Conservation (phyloP, 2,329 filamentous ascomycete genomes). For the Aspergillus sp. region DNA sequence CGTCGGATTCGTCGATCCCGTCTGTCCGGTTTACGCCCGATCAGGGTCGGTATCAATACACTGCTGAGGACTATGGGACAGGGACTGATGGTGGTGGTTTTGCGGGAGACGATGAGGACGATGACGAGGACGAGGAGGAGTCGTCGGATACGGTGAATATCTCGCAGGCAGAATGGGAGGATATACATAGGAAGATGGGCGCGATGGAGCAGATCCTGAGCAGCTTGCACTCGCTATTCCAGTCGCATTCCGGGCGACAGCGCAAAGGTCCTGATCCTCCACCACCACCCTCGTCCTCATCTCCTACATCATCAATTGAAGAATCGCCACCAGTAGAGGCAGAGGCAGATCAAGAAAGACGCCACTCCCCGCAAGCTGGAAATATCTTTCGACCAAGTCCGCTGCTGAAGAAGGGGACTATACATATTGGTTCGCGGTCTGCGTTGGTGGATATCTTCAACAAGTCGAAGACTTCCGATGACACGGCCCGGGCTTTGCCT, state of each 20-base stretch:
- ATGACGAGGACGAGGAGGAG: constrained; percentile 10
- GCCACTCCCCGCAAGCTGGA: constrained; percentile 14
- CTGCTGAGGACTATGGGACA: neutral
- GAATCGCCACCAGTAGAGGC: neutral
- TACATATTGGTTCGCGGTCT: constrained; percentile 53
- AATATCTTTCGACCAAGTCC: constrained; percentile 24
- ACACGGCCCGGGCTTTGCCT: constrained; percentile 44
- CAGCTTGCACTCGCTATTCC: constrained; percentile 26
- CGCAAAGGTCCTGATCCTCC: constrained; percentile 11
- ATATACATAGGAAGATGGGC: constrained; percentile 29
- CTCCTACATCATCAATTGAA: too few species aligned
- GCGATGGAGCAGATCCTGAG: constrained; percentile 29
- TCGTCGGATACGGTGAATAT: constrained; percentile 24
- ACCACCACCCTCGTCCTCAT: neutral
- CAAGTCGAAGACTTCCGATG: constrained; percentile 35
- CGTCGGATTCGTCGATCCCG: constrained; percentile 8
- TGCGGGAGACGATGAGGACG: neutral
- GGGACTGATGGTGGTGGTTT: neutral
- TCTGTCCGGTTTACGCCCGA: constrained; percentile 1
- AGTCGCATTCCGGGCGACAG: constrained; percentile 16
- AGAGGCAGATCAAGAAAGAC: constrained; percentile 3
- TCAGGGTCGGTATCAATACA: neutral
- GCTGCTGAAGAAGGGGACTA: constrained; percentile 42
- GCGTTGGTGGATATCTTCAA: constrained; percentile 52
- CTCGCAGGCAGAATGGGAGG: constrained; percentile 29